phyloP scores from a whole-genome alignment of 2,329 filamentous ascomycete genomes.

The Gaeumannomyces tritici region DNA sequence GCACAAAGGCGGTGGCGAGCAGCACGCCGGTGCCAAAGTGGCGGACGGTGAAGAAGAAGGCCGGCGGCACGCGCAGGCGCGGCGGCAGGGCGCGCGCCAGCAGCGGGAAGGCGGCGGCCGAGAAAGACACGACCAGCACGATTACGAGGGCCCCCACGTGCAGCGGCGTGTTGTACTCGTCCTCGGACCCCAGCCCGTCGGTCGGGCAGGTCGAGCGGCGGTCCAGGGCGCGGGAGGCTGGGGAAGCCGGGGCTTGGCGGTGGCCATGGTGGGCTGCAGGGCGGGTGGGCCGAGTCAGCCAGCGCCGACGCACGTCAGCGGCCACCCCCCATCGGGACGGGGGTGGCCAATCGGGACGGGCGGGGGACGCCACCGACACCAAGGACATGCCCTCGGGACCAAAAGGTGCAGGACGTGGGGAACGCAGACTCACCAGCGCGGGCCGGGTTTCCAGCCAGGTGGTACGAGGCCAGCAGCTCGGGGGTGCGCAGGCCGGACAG shows the following conservation, averaged over 20 bases:
- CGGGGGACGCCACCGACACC: too few species aligned
- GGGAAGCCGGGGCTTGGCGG: slow-evolving; percentile 2
- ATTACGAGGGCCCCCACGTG: slow-evolving; percentile 49
- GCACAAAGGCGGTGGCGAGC: slow-evolving; percentile 74
- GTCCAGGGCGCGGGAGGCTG: neutral
- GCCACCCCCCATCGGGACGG: too few species aligned
- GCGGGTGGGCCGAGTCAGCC: too few species aligned
- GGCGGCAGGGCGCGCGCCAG: slow-evolving; percentile 40
- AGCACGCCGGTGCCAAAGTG: slow-evolving; percentile 75
- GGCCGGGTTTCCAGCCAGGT: too few species aligned
- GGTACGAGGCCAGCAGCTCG: neutral
- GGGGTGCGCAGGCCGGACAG: slow-evolving; percentile 8
- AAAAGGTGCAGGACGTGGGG: too few species aligned
- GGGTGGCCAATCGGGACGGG: too few species aligned
- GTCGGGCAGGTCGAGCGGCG: slow-evolving; percentile 14
- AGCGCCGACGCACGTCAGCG: too few species aligned
- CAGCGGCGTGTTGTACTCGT: slow-evolving; percentile 43
- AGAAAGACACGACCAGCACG: slow-evolving; percentile 35
- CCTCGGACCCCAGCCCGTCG: slow-evolving; percentile 17
- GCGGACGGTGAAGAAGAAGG: slow-evolving; percentile 46
- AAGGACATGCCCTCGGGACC: too few species aligned
- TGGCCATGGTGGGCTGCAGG: too few species aligned
- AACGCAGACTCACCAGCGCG: neutral
- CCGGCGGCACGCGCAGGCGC: slow-evolving; percentile 39
- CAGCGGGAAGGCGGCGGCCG: slow-evolving; percentile 43